Conservation (phyloP, 2,329 filamentous ascomycete species). For the Ophioceras dolichostomum region DNA sequence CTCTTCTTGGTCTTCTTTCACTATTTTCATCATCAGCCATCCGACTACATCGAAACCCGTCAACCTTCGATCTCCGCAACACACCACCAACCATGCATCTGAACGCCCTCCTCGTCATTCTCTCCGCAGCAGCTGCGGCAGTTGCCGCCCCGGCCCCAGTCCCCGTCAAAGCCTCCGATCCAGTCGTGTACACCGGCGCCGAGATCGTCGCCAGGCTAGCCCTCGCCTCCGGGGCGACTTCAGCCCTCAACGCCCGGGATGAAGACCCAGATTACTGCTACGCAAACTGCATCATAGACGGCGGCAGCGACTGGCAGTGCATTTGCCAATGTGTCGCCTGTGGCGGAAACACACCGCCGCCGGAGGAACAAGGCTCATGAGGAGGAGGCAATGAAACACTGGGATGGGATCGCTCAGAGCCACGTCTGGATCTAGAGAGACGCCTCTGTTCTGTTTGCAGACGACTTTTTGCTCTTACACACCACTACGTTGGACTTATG, state of each 20-base stretch:
- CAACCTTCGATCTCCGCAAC: too few relatives aligned
- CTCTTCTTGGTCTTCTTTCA: too few relatives aligned
- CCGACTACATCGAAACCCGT: too few relatives aligned
- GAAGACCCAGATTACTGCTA: slow-evolving; percentile 3
- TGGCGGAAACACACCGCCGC: neutral
- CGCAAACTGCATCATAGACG: slow-evolving; percentile 2
- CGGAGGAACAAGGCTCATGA: too few relatives aligned
- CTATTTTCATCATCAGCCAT: too few relatives aligned
- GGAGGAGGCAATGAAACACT: too few relatives aligned
- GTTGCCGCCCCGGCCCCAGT: neutral
- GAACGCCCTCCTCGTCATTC: neutral
- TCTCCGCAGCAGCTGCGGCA: neutral
- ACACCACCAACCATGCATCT: neutral
- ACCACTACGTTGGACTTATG: too few relatives aligned
- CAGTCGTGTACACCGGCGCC: neutral
- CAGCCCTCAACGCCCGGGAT: neutral
- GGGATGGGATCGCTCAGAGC: too few relatives aligned
- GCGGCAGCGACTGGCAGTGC: slow-evolving; percentile 3
- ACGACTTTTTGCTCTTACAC: too few relatives aligned
- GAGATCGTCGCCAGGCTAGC: neutral
- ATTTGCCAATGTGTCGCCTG: slow-evolving; percentile 3
- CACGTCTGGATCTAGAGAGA: too few relatives aligned
- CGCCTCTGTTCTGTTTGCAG: too few relatives aligned
- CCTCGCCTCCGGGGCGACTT: neutral
- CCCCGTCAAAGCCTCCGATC: neutral